Evolutionary conservation across 2,329 filamentous ascomycete species (phyloP), one percentile per base, ranked within the genome.

Genomic region (Penicillium sp.): DNA sequence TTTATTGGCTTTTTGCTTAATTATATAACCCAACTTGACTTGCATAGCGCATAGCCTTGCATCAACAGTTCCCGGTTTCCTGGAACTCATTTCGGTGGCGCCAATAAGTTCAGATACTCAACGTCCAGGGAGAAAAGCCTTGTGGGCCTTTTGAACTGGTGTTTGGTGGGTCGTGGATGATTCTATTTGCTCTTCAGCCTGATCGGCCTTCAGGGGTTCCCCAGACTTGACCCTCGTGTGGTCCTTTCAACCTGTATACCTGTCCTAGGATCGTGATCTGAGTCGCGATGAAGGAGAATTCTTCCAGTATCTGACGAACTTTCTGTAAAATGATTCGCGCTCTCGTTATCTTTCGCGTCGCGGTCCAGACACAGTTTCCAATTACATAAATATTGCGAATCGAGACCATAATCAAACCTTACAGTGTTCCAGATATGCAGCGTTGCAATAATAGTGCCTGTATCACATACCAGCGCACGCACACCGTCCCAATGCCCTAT

Each of bases 1-100:
- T 53, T 40, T 29, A 21, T 38, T 57, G 42, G 5, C 27, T 45
- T 48, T 48, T 29, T 21, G 24, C 36, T 48, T 32, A 31, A 40
- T 44, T 52, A 41, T 24, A 22, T 22, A 18, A 18, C 42, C 31
- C 38, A 42, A 44, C 32, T 44, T 60, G 58, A 62, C 57, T 60
- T 39, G 60, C 62, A 61, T 57, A 56, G 55, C 34, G 13, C 60
- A 58, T 60, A 53, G 39, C 61, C 61, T 64, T 64, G 57, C 62
- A 59, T 63, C 16, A 24, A 29, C 40, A 48, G 8, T 45, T 61
- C 52, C 60, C 62, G 58, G 46, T 42, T 60, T 51, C 54, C 62
- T 53, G 60, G 56, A 58, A 61, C 58, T 32, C 27, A 40, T 31
- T 31, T 29, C 24, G 22, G 50, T 50, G 47, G 49, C 53, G 13